phyloP scores from a whole-genome alignment of 192 early-diverging fungal genomes.

The Diversispora epigaea region DNA sequence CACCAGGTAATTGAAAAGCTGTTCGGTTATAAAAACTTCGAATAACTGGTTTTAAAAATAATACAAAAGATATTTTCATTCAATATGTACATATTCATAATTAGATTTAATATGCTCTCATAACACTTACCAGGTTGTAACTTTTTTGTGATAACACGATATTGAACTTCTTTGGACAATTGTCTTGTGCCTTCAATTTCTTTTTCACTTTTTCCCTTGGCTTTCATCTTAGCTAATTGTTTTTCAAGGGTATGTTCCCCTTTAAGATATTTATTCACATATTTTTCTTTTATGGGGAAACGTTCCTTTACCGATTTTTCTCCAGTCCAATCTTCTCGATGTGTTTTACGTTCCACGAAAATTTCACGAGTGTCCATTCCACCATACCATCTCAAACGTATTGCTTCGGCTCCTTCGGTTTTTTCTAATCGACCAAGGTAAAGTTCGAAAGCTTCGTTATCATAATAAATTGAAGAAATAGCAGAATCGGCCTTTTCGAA shows the following conservation, averaged over 20 bases:
- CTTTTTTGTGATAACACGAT: constrained; percentile 66
- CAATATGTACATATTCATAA: not conserved
- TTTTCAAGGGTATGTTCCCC: constrained; percentile 81
- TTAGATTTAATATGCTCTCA: not conserved
- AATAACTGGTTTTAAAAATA: constrained; percentile 50
- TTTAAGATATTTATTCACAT: constrained; percentile 84
- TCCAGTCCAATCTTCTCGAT: constrained; percentile 97
- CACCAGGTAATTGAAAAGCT: constrained; percentile 98
- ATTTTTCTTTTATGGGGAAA: constrained; percentile 95
- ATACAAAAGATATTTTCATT: not conserved
- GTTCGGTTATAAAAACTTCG: constrained; percentile 98
- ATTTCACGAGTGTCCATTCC: constrained; percentile 82
- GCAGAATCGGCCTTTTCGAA: constrained; percentile 78
- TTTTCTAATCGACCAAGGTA: constrained; percentile 92
- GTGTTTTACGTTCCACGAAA: constrained; percentile 98
- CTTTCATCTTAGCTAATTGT: constrained; percentile 77
- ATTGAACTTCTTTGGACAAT: constrained; percentile 76
- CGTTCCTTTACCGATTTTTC: constrained; percentile 92
- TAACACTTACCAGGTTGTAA: constrained; percentile 62
- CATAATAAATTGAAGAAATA: constrained; percentile 94
- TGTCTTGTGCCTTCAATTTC: constrained; percentile 74
- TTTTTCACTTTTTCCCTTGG: constrained; percentile 78
- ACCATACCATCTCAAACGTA: constrained; percentile 97
- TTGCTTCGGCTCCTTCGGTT: constrained; percentile 88
- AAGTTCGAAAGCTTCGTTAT: constrained; percentile 93